phyloP scores from a whole-genome alignment of 305 asterid genomes.

The Fraxinus velutina region DNA sequence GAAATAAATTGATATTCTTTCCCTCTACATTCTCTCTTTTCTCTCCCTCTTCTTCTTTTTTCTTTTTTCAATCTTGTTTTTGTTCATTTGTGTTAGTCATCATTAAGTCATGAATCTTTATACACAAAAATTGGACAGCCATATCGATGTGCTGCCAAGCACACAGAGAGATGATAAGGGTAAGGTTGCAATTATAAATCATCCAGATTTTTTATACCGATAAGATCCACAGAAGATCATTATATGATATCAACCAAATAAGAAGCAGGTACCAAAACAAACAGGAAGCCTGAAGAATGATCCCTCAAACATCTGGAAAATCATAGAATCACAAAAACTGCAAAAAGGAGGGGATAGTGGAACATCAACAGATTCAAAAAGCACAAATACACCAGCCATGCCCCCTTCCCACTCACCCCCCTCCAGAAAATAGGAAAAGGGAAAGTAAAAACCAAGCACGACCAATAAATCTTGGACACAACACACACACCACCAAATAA shows the following conservation, averaged over 20 bases:
- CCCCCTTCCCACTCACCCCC: background rate
- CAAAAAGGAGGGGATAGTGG: background rate
- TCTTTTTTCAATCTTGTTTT: background rate
- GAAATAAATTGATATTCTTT: background rate
- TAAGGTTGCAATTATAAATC: background rate
- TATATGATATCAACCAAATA: background rate
- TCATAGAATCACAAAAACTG: background rate
- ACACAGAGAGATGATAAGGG: background rate
- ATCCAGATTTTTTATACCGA: background rate
- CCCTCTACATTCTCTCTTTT: background rate
- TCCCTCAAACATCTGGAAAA: background rate
- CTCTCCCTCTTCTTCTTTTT: background rate
- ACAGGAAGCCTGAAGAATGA: background rate
- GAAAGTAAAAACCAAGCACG: background rate
- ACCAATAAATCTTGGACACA: background rate
- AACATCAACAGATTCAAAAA: background rate
- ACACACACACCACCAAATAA: background rate
- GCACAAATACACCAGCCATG: background rate
- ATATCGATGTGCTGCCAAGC: background rate
- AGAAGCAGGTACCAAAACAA: background rate
- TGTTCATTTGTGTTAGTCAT: background rate
- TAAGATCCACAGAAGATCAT: background rate
- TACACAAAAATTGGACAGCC: background rate
- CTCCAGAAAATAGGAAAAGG: background rate
- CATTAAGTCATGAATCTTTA: background rate